Evolutionary conservation across 2,329 filamentous ascomycete genomes (phyloP), one percentile per base, ranked within the genome.

Genomic region (Botrytis elliptica): DNA sequence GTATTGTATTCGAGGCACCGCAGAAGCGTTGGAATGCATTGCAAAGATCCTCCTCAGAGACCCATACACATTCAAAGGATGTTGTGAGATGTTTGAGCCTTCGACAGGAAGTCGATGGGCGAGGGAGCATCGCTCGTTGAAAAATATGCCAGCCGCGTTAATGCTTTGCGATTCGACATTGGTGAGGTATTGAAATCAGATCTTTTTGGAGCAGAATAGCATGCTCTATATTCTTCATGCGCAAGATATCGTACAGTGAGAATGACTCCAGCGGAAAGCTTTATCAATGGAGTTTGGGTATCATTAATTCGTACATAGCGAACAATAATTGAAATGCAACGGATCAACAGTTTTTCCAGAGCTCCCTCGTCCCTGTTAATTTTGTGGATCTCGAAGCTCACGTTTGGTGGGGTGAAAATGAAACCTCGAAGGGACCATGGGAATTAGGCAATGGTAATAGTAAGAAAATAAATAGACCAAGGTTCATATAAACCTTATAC

Each of bases 1-100:
- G 78, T 20, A 74, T 68, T n/a, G 76, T 75, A 57, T 75, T 77
- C 33, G 82, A 83, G 1, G 79, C 74, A 57, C 78, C 76, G 70
- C 80, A 84, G 78, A 84, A 86, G 29, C 84, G 83, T 65, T 85
- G 83, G 76, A 89, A 88, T 4, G 86, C 85, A 70, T 82, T 81
- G 38, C 83, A 81, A 22, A 92, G 84, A 38, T 87, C 77, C 64
- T 87, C 84, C 77, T 92, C 90, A 44, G 86, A 85, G 75, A 91
- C 85, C 88, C 89, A 91, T 77, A 90, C 79, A 62, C 84, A 82
- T 70, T 87, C 85, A 74, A 77, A 77, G 18, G 83, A 77, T 33
- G 82, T 77, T 62, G 80, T 76, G 60, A 85, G 52, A 57, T 82
- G 82, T 74, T 84, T 84, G 78, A 85, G 83, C 81, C 83, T 85